These are phyloP conservation scores for Puccinia triticina DNA, from an alignment of 1,284 basidiomycete species.

Conservation along the genomic window DNA sequence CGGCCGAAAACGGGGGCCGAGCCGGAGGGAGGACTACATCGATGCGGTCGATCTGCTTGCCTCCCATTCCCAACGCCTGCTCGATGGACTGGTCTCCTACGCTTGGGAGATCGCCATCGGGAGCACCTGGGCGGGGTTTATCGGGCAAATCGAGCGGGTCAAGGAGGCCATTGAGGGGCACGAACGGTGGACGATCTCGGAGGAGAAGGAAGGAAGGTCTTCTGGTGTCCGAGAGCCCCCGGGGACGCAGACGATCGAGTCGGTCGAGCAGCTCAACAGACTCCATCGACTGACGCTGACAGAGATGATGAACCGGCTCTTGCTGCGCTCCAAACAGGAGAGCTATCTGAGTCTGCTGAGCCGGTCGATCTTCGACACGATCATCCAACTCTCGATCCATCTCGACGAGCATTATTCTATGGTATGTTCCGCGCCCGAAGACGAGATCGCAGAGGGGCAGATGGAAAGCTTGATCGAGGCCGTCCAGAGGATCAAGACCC, in stretches of 20 bases:
- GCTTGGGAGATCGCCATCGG: conserved; percentile 45
- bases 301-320: conserved; percentile 36
- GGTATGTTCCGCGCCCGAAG: background rate
- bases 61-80: conserved; percentile 30
- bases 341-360: conserved; percentile 12
- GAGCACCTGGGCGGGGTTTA: conserved; percentile 32
- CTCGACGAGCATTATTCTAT: background rate
- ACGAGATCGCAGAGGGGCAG: background rate
- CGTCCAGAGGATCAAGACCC: conserved; percentile 12
- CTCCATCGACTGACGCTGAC: conserved; percentile 32
- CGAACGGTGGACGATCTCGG: conserved; percentile 1
- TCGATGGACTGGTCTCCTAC: conserved; percentile 42
- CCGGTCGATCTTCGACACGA: conserved; percentile 29
- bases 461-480: background rate
- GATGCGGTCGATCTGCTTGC: background rate
- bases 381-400: conserved; percentile 34
- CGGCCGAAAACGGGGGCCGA: background rate
- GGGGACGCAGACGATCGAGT: background rate
- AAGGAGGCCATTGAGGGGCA: background rate
- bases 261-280: conserved; percentile 23
- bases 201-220: background rate
- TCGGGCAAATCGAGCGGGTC: conserved; percentile 6
- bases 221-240: background rate
- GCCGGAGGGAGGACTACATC: background rate
- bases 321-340: conserved; percentile 37